phyloP scores from a whole-genome alignment of 1,284 basidiomycete genomes.

The Microbotryum intermedium region DNA sequence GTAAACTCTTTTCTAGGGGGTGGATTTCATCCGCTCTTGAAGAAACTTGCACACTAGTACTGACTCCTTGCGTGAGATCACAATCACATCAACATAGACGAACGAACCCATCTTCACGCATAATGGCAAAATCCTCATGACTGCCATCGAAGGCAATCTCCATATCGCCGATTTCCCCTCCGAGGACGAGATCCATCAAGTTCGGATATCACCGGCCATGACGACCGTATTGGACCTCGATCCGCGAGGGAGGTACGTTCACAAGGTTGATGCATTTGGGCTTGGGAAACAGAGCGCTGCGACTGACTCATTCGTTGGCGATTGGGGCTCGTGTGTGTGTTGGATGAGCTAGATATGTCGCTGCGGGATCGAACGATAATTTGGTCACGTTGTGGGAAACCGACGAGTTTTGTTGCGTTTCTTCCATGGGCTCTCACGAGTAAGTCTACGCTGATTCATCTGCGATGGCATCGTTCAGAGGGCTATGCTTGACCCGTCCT shows the following conservation, averaged over 20 bases:
- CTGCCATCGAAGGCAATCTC: conserved; percentile 6
- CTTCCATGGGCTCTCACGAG: conserved; percentile 21
- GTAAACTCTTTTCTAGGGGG: background rate
- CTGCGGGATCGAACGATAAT: conserved; percentile 23
- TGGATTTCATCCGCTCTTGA: no score
- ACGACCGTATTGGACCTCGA: conserved; percentile 20
- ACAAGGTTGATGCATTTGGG: background rate
- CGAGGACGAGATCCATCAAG: conserved; percentile 3
- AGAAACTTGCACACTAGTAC: background rate
- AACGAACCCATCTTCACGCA: conserved; percentile 28
- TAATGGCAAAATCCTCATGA: conserved; percentile 25
- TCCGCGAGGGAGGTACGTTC: conserved; percentile 21
- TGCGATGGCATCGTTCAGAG: no score
- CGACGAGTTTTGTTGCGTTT: conserved; percentile 19
- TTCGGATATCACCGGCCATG: conserved; percentile 7
- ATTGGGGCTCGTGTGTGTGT: no score
- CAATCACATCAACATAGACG: conserved; percentile 1
- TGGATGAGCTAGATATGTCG: conserved; percentile 17
- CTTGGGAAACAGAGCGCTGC: background rate
- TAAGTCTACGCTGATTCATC: background rate
- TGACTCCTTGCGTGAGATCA: no score
- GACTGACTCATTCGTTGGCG: background rate
- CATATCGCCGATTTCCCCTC: conserved; percentile 14
- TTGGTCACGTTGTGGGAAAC: conserved; percentile 28
- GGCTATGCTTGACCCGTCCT: no score